Conservation (phyloP, 805 yeast genomes). For the Candida maltosa region DNA sequence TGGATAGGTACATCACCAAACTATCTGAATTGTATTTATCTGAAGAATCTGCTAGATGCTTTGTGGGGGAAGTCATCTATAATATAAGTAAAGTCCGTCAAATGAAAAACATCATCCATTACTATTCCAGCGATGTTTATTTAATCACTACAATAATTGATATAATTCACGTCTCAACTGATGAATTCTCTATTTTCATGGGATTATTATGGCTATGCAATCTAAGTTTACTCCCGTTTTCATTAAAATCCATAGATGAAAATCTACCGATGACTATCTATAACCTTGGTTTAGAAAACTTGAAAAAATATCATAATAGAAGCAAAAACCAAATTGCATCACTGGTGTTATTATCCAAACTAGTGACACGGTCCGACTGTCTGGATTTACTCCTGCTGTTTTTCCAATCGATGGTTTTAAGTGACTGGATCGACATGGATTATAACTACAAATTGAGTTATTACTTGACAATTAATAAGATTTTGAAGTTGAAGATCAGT, state of each 20-base stretch:
- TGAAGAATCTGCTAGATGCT: not conserved
- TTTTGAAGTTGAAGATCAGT: slow-evolving; percentile 24
- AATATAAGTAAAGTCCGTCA: slow-evolving; percentile 64
- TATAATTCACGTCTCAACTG: slow-evolving; percentile 6
- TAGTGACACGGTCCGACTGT: slow-evolving; percentile 50
- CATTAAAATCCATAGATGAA: slow-evolving; percentile 38
- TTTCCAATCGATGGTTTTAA: slow-evolving; percentile 21
- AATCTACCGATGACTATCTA: slow-evolving; percentile 34
- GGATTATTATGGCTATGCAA: slow-evolving; percentile 71
- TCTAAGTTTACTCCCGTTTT: slow-evolving; percentile 72
- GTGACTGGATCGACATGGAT: slow-evolving; percentile 1
- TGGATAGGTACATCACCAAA: slow-evolving; percentile 28
- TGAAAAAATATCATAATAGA: slow-evolving; percentile 32
- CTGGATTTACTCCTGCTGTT: slow-evolving; percentile 18
- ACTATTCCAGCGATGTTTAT: slow-evolving; percentile 58
- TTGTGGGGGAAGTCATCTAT: slow-evolving; percentile 46
- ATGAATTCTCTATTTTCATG: slow-evolving; percentile 29
- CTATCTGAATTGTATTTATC: slow-evolving; percentile 25
- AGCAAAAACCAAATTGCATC: slow-evolving; percentile 61
- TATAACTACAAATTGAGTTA: slow-evolving; percentile 30
- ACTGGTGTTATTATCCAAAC: slow-evolving; percentile 48
- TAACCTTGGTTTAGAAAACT: slow-evolving; percentile 24
- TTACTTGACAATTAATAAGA: slow-evolving; percentile 37
- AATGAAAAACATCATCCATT: slow-evolving; percentile 53
- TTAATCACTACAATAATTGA: slow-evolving; percentile 36